Percentiles rank a stretch among this genome's conserved stretches.
Evolutionary conservation across 179 eudicot genomes (phyloP).

Genomic region (Gypsophila paniculata): DNA sequence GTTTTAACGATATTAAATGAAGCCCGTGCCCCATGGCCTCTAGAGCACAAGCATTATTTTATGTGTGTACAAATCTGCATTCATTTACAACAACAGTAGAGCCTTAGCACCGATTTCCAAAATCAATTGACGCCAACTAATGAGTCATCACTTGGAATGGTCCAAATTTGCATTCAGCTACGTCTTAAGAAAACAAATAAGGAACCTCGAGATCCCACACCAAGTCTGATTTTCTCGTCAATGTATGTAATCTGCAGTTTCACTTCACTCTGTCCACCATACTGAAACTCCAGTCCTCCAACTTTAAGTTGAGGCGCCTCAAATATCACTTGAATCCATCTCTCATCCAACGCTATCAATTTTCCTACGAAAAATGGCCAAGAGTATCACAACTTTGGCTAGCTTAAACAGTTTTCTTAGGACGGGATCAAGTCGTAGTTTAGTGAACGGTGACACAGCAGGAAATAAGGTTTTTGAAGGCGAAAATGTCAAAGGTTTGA

Average conservation of each 20-base stretch:
- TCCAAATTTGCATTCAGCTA: conserved; percentile 8
- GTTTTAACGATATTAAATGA: no score
- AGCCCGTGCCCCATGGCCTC: no score
- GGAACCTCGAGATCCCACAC: conserved; percentile 88
- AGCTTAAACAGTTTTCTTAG: background rate
- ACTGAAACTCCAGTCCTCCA: conserved; percentile 62
- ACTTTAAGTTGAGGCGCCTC: conserved; percentile 80
- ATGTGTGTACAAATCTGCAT: background rate
- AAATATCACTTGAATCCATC: conserved; percentile 84
- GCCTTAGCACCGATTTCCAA: background rate
- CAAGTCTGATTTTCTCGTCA: conserved; percentile 82
- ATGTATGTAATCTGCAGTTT: conserved; percentile 82
- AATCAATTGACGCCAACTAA: background rate
- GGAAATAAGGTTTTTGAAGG: no score
- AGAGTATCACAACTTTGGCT: background rate
- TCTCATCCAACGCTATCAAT: conserved; percentile 70
- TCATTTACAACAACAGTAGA: background rate
- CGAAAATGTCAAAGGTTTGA: background rate
- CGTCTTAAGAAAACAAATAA: conserved; percentile 85
- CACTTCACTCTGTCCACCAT: conserved; percentile 90
- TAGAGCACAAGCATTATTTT: background rate
- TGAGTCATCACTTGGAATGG: no score
- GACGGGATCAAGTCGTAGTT: background rate
- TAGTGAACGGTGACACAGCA: no score
- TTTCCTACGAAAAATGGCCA: conserved; percentile 46